A percentile compares a stretch with the other conserved stretches of the same genome.
These are phyloP conservation scores for Coniochaeta pulveracea DNA, from an alignment of 2,329 filamentous ascomycete genomes.

Conservation along the genomic window DNA sequence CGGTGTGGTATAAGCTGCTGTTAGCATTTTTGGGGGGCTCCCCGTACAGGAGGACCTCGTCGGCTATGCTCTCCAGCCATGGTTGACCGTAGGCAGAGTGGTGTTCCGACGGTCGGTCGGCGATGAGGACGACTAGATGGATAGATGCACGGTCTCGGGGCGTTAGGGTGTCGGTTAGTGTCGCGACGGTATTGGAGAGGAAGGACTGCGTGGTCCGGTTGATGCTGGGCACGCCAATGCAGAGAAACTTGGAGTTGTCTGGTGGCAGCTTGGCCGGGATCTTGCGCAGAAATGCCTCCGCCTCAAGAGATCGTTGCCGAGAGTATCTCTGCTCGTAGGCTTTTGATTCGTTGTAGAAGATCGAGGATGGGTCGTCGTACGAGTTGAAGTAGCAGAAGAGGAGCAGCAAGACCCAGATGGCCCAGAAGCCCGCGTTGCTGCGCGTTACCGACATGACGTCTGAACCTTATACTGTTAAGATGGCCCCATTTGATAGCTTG, in stretches of 20 bases:
- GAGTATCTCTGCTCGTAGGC: slow-evolving; percentile 19
- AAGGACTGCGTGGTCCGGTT: slow-evolving; percentile 19
- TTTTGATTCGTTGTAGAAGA: slow-evolving; percentile 18
- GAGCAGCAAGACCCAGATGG: slow-evolving; percentile 15
- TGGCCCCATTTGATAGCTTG: too few species aligned
- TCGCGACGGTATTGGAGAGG: slow-evolving; percentile 17
- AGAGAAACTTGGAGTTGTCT: slow-evolving; percentile 10
- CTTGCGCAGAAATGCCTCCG: slow-evolving; percentile 13
- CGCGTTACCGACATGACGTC: neutral
- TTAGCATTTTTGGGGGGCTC: slow-evolving; percentile 5
- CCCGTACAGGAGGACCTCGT: slow-evolving; percentile 22
- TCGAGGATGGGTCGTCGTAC: slow-evolving; percentile 22
- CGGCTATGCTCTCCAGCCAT: slow-evolving; percentile 20
- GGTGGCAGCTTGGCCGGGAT: slow-evolving; percentile 4
- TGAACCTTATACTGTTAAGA: too few species aligned
- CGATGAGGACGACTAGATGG: slow-evolving; percentile 21
- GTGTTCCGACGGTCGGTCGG: slow-evolving; percentile 18
- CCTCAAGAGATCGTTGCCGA: slow-evolving; percentile 13
- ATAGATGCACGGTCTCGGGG: slow-evolving; percentile 18
- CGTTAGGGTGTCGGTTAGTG: slow-evolving; percentile 19
- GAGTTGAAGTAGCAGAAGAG: slow-evolving; percentile 18
- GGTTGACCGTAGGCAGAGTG: slow-evolving; percentile 19
- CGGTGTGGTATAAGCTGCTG: slow-evolving; percentile 5
- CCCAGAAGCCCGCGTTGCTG: slow-evolving; percentile 18
- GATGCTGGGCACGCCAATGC: slow-evolving; percentile 23